phyloP scores from a whole-genome alignment of 345 rosid genomes.

The Moricandia arvensis region DNA sequence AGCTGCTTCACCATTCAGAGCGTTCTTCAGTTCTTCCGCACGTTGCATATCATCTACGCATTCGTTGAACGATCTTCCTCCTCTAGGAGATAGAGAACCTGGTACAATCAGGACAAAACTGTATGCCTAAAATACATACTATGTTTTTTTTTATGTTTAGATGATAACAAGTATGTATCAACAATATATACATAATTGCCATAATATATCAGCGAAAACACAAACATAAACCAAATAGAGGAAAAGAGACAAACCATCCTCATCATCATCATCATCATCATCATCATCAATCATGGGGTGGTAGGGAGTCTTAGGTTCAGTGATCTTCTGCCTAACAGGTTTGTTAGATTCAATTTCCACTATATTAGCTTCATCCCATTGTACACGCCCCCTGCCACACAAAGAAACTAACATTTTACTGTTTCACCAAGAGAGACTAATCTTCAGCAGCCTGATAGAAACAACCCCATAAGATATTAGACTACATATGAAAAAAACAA shows the following conservation, averaged over 20 bases:
- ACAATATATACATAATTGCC: background rate
- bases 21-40: conserved; percentile 66
- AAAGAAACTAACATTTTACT: background rate
- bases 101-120: background rate
- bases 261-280: conserved; percentile 53
- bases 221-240: background rate
- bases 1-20: conserved; percentile 64
- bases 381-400: conserved; percentile 59
- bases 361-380: conserved; percentile 85
- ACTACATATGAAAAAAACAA: too few relatives aligned
- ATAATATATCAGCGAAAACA: too few relatives aligned
- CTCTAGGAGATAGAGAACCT: conserved; percentile 69
- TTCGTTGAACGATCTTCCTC: conserved; percentile 53
- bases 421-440: conserved; percentile 15
- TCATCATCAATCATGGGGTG: conserved; percentile 93
- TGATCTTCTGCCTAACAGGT: conserved; percentile 95
- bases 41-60: conserved; percentile 55
- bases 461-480: background rate
- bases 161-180: background rate
- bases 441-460: background rate
- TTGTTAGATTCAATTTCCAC: conserved; percentile 94
- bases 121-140: background rate
- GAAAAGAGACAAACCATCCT: conserved; percentile 59
- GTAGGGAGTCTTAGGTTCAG: conserved; percentile 97
- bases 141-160: too few relatives aligned